Evolutionary conservation across 768 basidiomycete species (phyloP).

Genomic region (Scleroderma bovista): DNA sequence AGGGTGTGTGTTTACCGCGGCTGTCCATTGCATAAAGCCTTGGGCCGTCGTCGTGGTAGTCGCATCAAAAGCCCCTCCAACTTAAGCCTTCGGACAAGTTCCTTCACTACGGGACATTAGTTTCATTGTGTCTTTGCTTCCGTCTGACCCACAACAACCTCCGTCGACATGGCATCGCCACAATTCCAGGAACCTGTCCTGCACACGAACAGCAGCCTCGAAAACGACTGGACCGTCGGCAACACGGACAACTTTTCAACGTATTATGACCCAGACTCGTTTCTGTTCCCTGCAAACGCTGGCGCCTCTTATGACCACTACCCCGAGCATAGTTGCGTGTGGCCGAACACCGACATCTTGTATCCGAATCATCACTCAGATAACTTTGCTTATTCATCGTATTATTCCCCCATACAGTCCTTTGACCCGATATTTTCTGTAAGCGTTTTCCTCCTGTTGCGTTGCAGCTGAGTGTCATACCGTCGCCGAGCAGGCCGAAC

Average conservation of each 20-base stretch:
- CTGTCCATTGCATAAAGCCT: not conserved
- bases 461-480: not conserved
- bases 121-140: not conserved
- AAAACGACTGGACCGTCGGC: not conserved
- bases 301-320: not conserved
- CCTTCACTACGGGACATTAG: not conserved
- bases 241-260: not conserved
- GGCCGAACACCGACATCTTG: not conserved
- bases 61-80: not conserved
- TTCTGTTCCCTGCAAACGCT: not conserved
- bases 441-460: not conserved
- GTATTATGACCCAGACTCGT: not conserved
- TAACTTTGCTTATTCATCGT: not conserved
- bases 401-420: not conserved
- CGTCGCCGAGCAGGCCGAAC: constrained; percentile 10
- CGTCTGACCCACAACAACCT: not conserved
- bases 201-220: not conserved
- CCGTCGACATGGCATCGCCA: constrained; percentile 2
- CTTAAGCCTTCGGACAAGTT: not conserved
- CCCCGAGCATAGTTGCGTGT: not conserved
- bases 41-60: not conserved
- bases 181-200: not conserved
- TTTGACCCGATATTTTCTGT: not conserved
- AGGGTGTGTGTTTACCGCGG: not conserved
- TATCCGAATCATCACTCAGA: not conserved